Evolutionary conservation across 352 stramenopile species (phyloP).

Genomic region (Pythium plurisporium): DNA sequence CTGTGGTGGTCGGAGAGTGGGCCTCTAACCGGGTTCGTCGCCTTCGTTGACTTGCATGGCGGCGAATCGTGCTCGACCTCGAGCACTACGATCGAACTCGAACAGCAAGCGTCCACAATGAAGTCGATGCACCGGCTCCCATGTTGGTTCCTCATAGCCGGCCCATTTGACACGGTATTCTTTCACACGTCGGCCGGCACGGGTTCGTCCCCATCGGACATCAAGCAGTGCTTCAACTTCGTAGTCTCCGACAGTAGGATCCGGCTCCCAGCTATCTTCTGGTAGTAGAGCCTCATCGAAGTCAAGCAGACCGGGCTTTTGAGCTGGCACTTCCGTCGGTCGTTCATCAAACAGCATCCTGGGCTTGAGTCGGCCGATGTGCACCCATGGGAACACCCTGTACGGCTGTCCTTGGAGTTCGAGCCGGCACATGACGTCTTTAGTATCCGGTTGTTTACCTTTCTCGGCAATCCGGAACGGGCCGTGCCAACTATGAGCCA

Average conservation of each 20-base stretch:
- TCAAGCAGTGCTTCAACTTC: constrained; percentile 17
- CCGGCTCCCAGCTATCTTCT: constrained; percentile 22
- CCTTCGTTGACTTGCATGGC: no score
- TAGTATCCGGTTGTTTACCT: neutral
- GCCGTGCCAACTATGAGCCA: constrained; percentile 28
- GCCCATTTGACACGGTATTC: constrained; percentile 23
- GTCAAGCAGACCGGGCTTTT: constrained; percentile 9
- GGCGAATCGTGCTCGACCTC: neutral
- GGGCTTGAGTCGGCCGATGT: constrained; percentile 25
- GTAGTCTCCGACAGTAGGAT: constrained; percentile 6
- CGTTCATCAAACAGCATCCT: constrained; percentile 2
- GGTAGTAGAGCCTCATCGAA: constrained; percentile 25
- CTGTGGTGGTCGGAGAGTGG: no score
- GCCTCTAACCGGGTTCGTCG: no score
- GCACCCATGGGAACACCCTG: constrained; percentile 17
- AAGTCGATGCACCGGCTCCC: constrained; percentile 4
- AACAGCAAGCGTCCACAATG: constrained; percentile 13
- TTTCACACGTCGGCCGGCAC: neutral
- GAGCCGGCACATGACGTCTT: constrained; percentile 8
- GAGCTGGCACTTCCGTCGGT: neutral
- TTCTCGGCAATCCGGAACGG: constrained; percentile 22
- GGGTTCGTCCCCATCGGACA: constrained; percentile 7
- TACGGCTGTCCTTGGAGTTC: constrained; percentile 3
- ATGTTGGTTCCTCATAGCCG: constrained; percentile 15
- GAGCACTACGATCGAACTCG: constrained; percentile 13